Evolutionary conservation across 108 stramenopile genomes (phyloP).

Genomic region (Schizochytrium sp.): DNA sequence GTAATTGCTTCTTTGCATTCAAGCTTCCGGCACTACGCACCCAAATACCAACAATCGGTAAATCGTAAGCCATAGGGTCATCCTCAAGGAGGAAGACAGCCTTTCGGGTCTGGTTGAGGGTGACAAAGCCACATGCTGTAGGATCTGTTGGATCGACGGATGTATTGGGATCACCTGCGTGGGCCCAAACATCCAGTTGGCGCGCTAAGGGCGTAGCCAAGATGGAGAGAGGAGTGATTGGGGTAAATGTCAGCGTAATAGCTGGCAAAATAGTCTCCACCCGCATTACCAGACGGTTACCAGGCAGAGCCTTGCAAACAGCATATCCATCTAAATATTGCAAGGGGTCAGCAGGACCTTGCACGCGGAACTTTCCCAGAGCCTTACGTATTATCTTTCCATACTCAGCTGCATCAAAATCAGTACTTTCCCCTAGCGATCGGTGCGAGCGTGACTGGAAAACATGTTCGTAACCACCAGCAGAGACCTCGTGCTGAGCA

Average conservation of each 20-base stretch:
- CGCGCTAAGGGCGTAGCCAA: conserved; percentile 42
- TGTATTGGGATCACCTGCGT: background rate
- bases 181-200: conserved; percentile 35
- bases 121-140: conserved; percentile 58
- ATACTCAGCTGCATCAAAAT: background rate
- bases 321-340: conserved; percentile 38
- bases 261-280: conserved; percentile 2
- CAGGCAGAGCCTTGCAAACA: conserved; percentile 44
- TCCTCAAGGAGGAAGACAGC: conserved; percentile 54
- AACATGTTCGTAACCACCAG: background rate
- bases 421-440: background rate
- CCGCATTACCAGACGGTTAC: background rate
- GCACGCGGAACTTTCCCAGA: background rate
- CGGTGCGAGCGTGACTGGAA: background rate
- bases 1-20: background rate
- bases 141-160: background rate
- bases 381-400: background rate
- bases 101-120: conserved; percentile 43
- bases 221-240: conserved; percentile 52
- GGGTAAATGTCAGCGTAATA: conserved; percentile 3
- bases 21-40: background rate
- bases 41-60: conserved; percentile 49
- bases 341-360: conserved; percentile 5
- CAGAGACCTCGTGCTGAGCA: background rate
- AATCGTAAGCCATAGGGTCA: conserved; percentile 51